Evolutionary conservation across 805 yeast species (phyloP), one percentile per base, ranked within the genome.

Genomic region (Lachancea thermotolerans): DNA sequence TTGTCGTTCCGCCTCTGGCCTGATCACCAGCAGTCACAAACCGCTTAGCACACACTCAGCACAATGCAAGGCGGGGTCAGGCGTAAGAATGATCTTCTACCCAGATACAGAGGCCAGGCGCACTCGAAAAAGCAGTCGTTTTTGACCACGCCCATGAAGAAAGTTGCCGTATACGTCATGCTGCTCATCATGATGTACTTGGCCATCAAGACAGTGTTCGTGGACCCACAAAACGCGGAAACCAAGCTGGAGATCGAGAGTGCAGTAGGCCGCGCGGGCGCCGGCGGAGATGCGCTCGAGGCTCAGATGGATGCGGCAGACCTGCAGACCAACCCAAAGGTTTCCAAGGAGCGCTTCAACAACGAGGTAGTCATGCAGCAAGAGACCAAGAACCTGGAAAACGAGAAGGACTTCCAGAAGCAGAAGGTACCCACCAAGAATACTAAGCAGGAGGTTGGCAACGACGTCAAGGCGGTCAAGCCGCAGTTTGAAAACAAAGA

Each of bases 91-190:
- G 66, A 65, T 32, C 61, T 69, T 15, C 56, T 75, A 29, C 80
- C 80, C 38, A 65, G 73, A 16, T 61, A 61, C 48, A 56, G 54
- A 12, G 39, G 34, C 17, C 47, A 43, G 43, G 25, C 44, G 16
- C 46, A 43, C 12, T 39, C 60, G 35, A 63, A 64, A 4, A 49
- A 48, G 28, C 50, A 35, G 4, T 57, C 35, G 51, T 58, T 28
- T 51, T 54, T 74, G 46, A 72, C 79, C 1, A 73, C 79, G 2
- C 75, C 76, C 21, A 69, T 70, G 69, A 72, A 74, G 53, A 74
- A 72, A 46, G 47, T 72, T 18, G 11, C 72, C 1, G 64, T 63
- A 1, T 75, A 75, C 50, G 40, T 67, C 4, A 11, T 64, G 5
- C 54, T 71, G 8, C 55, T 74, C 38, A 29, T 53, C 14, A 29